Evolutionary conservation across 768 basidiomycete genomes (phyloP).

Genomic region (Trametes punicea): DNA sequence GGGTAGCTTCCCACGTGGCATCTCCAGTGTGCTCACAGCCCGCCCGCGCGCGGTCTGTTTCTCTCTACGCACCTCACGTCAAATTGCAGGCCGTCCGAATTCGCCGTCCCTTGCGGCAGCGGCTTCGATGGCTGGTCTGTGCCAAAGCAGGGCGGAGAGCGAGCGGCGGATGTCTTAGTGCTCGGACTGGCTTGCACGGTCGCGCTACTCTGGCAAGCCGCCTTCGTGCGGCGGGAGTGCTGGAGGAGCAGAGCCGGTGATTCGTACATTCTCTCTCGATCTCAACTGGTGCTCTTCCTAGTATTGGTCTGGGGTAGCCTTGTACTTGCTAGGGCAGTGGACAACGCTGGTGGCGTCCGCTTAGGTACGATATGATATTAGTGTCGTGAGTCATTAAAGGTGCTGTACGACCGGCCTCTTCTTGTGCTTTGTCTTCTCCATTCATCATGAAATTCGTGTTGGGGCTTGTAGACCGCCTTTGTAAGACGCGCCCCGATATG

Average conservation of each 20-base stretch:
- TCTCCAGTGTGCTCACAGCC: background rate
- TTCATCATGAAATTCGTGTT: background rate
- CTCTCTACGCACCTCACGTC: conserved; percentile 23
- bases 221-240: background rate
- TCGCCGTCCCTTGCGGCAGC: background rate
- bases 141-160: conserved; percentile 25
- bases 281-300: background rate
- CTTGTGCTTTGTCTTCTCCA: background rate
- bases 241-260: conserved; percentile 24
- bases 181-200: conserved; percentile 14
- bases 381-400: too few species aligned
- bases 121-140: conserved; percentile 18
- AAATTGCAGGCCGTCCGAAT: conserved; percentile 22
- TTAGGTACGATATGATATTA: too few species aligned
- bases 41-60: background rate
- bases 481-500: too few species aligned
- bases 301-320: too few species aligned
- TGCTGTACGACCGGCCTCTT: background rate
- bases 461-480: background rate
- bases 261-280: conserved; percentile 18
- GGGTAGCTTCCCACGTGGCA: background rate
- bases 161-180: conserved; percentile 24
- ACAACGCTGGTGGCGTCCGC: too few species aligned
- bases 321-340: too few species aligned
- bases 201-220: conserved; percentile 7